These are phyloP conservation scores for Debaryomycetaceae sp. DNA, from an alignment of 1,139 yeast species.

Conservation along the genomic window DNA sequence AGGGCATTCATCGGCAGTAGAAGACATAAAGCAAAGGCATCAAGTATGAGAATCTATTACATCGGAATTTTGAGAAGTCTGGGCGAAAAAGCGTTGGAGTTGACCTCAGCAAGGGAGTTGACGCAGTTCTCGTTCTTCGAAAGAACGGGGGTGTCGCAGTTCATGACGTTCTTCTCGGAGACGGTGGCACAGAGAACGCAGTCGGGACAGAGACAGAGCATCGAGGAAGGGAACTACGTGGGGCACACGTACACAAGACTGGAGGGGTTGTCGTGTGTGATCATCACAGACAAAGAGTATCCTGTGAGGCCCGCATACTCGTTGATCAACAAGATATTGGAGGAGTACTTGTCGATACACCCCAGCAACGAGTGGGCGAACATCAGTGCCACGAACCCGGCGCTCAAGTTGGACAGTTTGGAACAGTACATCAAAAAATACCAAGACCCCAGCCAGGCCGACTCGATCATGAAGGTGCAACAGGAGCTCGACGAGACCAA, in stretches of 20 bases:
- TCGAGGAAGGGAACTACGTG: slow-evolving; percentile 86
- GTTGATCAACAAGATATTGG: slow-evolving; percentile 81
- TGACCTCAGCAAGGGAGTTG: slow-evolving; percentile 78
- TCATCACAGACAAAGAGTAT: slow-evolving; percentile 91
- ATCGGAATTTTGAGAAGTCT: slow-evolving; percentile 76
- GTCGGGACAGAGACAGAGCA: slow-evolving; percentile 89
- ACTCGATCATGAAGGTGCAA: slow-evolving; percentile 94
- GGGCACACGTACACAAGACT: slow-evolving; percentile 90
- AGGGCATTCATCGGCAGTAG: too few relatives aligned
- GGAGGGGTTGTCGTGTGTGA: slow-evolving; percentile 92
- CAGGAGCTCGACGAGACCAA: slow-evolving; percentile 97
- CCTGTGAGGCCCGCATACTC: slow-evolving; percentile 98
- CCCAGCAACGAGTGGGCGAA: slow-evolving; percentile 70
- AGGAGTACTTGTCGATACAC: slow-evolving; percentile 82
- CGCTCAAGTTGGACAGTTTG: slow-evolving; percentile 57
- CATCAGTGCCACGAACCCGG: slow-evolving; percentile 46
- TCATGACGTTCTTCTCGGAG: slow-evolving; percentile 90
- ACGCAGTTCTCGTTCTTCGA: slow-evolving; percentile 87
- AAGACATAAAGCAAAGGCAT: background rate
- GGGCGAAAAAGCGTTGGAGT: slow-evolving; percentile 63
- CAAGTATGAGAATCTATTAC: slow-evolving; percentile 78
- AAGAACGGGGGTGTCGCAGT: slow-evolving; percentile 72
- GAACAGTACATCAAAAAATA: slow-evolving; percentile 73
- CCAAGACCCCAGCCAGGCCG: slow-evolving; percentile 97
- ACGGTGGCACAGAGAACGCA: slow-evolving; percentile 87